Evolutionary conservation across 2,329 filamentous ascomycete species (phyloP), one percentile per base, ranked within the genome.

Genomic region (Macrophomina phaseolina): DNA sequence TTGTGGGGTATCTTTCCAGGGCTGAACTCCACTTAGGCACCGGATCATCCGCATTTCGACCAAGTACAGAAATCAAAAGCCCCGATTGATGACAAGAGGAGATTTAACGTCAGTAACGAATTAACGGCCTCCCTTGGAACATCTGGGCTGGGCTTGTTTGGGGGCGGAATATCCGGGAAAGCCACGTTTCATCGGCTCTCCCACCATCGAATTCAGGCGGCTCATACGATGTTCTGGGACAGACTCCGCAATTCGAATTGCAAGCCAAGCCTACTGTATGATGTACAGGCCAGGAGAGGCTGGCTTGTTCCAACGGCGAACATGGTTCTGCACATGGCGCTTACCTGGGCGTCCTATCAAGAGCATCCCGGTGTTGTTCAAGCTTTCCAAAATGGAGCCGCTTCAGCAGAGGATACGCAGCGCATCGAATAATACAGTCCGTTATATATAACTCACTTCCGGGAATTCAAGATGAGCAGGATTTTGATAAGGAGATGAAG

Each of bases 401-500:
- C 23, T 9, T 55, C 51, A 4, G n/a, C 16, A 3, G 32, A 55
- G 11, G 51, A 32, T 11, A 36, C 11, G 51, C 51, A 38, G 32
- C 32, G 2, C 38, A 23, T 14, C 9, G n/a, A 1, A 32, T 16
- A 16, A 55, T 55, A 8, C 30, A 55, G 5, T n/a, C n/a, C 3
- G n/a, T 16, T n/a, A 11, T 16, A 2, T n/a, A 32, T 1, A 53
- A 53, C 28, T 1, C 4, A 5, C 49, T 53, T 4, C 49, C 30
- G 32, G 30, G 51, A 11, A n/a, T 36, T 1, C 1, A n/a, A 9
- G 51, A 53, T 9, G 51, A 53, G 8, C 30, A 14, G 3, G 51
- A 53, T 18, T 53, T 53, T 34, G 51, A 53, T 11, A 53, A 53
- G 16, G 28, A 34, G 30, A 53, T 53, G 30, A 53, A 53, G 9